Evolutionary conservation across 2,329 filamentous ascomycete species (phyloP).

Genomic region (Trematosphaeria pertusa): DNA sequence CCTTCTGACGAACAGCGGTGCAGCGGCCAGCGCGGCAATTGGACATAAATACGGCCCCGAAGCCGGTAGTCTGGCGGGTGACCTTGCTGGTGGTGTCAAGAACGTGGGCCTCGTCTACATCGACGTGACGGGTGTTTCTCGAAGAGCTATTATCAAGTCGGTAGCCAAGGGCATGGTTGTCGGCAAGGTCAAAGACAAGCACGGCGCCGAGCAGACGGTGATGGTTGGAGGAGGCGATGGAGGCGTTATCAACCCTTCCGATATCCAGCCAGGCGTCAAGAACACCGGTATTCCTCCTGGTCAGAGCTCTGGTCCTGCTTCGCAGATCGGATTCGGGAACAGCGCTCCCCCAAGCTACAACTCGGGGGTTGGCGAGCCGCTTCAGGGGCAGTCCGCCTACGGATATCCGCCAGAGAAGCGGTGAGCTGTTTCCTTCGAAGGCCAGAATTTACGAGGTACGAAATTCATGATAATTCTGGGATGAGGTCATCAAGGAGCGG

Average conservation of each 20-base stretch:
- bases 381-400: conserved; percentile 43
- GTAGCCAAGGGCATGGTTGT: conserved; percentile 96
- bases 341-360: conserved; percentile 43
- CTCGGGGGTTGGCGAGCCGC: conserved; percentile 45
- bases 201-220: conserved; percentile 68
- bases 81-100: conserved; percentile 85
- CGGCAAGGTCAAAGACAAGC: conserved; percentile 77
- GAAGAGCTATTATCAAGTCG: conserved; percentile 88
- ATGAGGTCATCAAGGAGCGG: no score
- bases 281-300: conserved; percentile 40
- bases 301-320: conserved; percentile 32
- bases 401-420: conserved; percentile 42
- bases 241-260: conserved; percentile 50
- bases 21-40: conserved; percentile 84
- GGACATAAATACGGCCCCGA: conserved; percentile 88
- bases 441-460: conserved; percentile 8
- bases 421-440: conserved; percentile 17
- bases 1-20: conserved; percentile 75
- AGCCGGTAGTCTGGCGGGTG: conserved; percentile 77
- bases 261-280: conserved; percentile 35
- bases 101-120: conserved; percentile 98
- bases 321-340: conserved; percentile 46
- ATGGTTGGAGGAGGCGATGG: conserved; percentile 74
- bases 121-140: conserved; percentile 90
- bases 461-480: no score